These are phyloP conservation scores for Ramaria sp. DNA, from an alignment of 768 basidiomycete species.

Conservation along the genomic window DNA sequence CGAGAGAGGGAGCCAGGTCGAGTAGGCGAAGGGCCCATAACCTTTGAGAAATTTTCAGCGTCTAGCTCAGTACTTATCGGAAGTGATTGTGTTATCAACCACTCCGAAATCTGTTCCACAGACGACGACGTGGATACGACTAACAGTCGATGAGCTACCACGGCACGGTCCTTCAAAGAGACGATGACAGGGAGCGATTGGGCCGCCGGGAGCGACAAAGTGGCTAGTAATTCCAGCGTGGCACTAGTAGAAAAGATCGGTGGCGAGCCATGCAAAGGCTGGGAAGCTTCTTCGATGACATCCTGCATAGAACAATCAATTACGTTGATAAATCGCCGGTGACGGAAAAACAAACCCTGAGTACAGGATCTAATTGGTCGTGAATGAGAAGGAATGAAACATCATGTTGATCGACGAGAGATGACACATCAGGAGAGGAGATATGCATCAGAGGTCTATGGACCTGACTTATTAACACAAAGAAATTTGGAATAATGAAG, in stretches of 20 bases:
- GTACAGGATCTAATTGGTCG: constrained; percentile 19
- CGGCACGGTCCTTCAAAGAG: constrained; percentile 44
- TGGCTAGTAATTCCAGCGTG: constrained; percentile 22
- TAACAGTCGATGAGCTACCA: neutral
- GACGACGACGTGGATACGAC: constrained; percentile 11
- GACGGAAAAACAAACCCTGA: constrained; percentile 21
- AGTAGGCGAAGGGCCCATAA: constrained; percentile 71
- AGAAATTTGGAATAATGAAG: neutral
- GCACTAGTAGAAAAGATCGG: constrained; percentile 32
- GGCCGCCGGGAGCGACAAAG: constrained; percentile 12
- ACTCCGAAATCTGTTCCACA: constrained; percentile 30
- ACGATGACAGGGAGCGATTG: constrained; percentile 51
- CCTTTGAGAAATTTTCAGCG: constrained; percentile 66
- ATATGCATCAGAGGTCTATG: constrained; percentile 30
- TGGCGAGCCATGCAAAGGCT: constrained; percentile 37
- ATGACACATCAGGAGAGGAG: constrained; percentile 30
- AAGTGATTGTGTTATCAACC: constrained; percentile 61
- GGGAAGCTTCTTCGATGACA: constrained; percentile 43
- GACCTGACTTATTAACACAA: neutral
- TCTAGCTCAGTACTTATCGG: constrained; percentile 67
- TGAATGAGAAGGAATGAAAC: constrained; percentile 54
- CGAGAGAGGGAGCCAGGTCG: constrained; percentile 23
- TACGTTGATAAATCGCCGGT: neutral
- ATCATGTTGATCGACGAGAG: constrained; percentile 31
- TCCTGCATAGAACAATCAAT: constrained; percentile 23